A percentile compares a stretch with the other conserved stretches of the same genome.
phyloP scores from a whole-genome alignment of 768 basidiomycete genomes.

The Gyrodon lividus region DNA sequence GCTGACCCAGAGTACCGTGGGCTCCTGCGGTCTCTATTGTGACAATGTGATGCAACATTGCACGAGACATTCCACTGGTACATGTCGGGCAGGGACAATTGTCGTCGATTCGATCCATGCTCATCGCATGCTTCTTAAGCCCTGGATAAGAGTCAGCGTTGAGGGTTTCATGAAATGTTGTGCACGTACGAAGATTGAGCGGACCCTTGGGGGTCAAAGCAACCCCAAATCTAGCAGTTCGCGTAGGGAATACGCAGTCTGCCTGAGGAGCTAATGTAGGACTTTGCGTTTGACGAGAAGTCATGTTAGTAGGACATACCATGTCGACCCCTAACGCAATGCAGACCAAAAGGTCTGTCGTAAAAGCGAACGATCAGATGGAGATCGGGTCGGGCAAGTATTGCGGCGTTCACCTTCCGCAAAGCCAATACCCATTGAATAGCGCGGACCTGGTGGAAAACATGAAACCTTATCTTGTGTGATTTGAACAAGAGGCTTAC shows the following conservation, averaged over 20 bases:
- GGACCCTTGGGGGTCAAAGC: slow-evolving; percentile 82
- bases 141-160: slow-evolving; percentile 20
- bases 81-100: slow-evolving; percentile 89
- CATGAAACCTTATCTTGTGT: slow-evolving; percentile 9
- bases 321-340: slow-evolving; percentile 92
- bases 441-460: slow-evolving; percentile 65
- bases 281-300: not conserved
- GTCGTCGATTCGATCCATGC: slow-evolving; percentile 71
- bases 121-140: slow-evolving; percentile 66
- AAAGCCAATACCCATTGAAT: slow-evolving; percentile 92
- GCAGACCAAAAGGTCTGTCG: slow-evolving; percentile 80
- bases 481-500: slow-evolving; percentile 40
- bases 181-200: slow-evolving; percentile 66
- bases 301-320: slow-evolving; percentile 42
- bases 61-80: slow-evolving; percentile 59
- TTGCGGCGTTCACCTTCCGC: slow-evolving; percentile 64
- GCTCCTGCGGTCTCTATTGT: slow-evolving; percentile 85
- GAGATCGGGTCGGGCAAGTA: not conserved
- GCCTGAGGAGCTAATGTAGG: slow-evolving; percentile 51
- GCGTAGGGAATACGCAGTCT: slow-evolving; percentile 91
- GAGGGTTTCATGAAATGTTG: not conserved
- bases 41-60: slow-evolving; percentile 71
- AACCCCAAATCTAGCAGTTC: slow-evolving; percentile 89
- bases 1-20: slow-evolving; percentile 53
- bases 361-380: not conserved